These are phyloP conservation scores for Kazachstania bromeliacearum DNA, from an alignment of 805 yeast genomes.

Conservation along the genomic window DNA sequence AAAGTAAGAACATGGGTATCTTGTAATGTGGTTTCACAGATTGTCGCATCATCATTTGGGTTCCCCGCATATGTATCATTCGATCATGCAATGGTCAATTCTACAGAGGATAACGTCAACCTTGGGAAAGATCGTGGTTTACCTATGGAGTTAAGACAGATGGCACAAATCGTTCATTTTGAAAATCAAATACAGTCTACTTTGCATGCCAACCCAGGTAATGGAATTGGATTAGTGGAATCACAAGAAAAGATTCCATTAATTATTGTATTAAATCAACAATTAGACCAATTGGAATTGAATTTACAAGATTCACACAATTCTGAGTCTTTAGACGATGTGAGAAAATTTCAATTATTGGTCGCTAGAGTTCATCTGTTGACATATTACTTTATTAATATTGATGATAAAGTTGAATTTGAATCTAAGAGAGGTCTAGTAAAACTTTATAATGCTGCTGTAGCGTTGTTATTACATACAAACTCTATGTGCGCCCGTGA, in stretches of 20 bases:
- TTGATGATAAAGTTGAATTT: slow-evolving; percentile 28
- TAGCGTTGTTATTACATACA: slow-evolving; percentile 60
- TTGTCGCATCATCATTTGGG: slow-evolving; percentile 85
- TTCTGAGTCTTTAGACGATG: slow-evolving; percentile 43
- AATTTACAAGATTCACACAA: background rate
- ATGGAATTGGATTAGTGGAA: slow-evolving; percentile 54
- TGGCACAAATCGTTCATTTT: slow-evolving; percentile 73
- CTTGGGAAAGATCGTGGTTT: slow-evolving; percentile 19
- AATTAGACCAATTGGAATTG: slow-evolving; percentile 63
- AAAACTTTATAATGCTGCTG: slow-evolving; percentile 69
- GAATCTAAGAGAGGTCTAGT: slow-evolving; percentile 68
- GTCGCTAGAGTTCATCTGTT: slow-evolving; percentile 74
- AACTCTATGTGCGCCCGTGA: slow-evolving; percentile 49
- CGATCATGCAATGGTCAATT: slow-evolving; percentile 38
- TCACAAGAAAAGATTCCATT: slow-evolving; percentile 67
- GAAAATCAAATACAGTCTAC: slow-evolving; percentile 78
- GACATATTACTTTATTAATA: slow-evolving; percentile 71
- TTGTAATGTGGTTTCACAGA: slow-evolving; percentile 81
- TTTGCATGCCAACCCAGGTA: slow-evolving; percentile 57
- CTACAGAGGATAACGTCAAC: background rate
- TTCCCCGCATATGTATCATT: slow-evolving; percentile 86
- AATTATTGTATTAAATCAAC: slow-evolving; percentile 57
- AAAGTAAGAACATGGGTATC: slow-evolving; percentile 88
- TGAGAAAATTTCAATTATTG: slow-evolving; percentile 56
- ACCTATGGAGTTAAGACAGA: slow-evolving; percentile 53